Evolutionary conservation across 345 rosid genomes (phyloP), one percentile per base, ranked within the genome.

Genomic region (Isatis tinctoria): DNA sequence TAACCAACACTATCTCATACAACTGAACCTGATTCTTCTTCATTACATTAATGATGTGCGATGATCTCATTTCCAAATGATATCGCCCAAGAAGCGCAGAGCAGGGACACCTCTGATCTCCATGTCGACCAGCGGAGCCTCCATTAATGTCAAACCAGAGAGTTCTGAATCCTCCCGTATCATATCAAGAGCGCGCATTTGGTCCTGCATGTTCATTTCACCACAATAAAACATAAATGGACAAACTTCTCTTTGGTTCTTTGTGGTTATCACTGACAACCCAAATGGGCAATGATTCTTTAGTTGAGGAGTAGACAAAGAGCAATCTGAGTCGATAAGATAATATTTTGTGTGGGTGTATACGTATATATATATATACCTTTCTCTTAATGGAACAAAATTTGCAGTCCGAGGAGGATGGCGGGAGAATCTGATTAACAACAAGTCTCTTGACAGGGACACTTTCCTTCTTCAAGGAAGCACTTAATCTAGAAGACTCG

Each of bases 101-200:
- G 97, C 99, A 10, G 96, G 97, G 43, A 92, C 97, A 32, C 99
- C 97, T 81, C 97, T 87, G 64, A 95, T 95, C 89, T 95, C 99
- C 67, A 90, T 87, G 78, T 94, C 99, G 10, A 91, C 97, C 43
- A 95, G 78, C 27, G 97, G 99, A 30, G 96, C 95, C 74, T 87
- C 74, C 80, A 92, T 85, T 63, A 92, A 40, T 64, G 79, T 81
- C 86, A 95, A 81, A 65, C 81, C 82, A 20, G 96, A 82, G 74
- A 92, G 97, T 62, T 90, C 96, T 27, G 89, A 80, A 82, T 95
- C 99, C 72, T 70, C 84, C 41, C 54, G 73, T 41, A 95, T 86
- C 96, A 90, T 80, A 53, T 92, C 98, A 70, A 95, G 92, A 39
- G 97, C 91, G 33, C 96, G 96, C 90, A 77, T 83, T 74, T 92